Evolutionary conservation across 2,329 filamentous ascomycete genomes (phyloP), one percentile per base, ranked within the genome.

Genomic region (Arthrinium puccinioides): DNA sequence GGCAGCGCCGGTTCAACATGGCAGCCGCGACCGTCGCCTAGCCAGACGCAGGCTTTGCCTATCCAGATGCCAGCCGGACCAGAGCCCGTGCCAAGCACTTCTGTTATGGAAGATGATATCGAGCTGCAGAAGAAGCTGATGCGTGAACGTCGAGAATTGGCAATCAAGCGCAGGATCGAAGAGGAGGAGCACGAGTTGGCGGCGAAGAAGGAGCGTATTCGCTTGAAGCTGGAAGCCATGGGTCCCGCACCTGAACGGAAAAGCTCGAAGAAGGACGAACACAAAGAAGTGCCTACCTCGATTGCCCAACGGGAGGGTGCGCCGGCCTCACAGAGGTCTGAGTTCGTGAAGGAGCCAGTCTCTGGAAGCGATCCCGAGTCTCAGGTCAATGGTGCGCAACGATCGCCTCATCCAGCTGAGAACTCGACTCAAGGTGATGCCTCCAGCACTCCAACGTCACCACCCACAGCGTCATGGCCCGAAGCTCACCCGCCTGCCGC

Each of bases 181-280:
- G 74, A 87, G 55, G 80, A 83, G 49, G 79, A 74, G 15, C 73
- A 69, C n/a, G 81, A 85, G 50, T 82, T 87, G 52, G 81, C 78
- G n/a, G 84, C 76, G 14, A 75, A 71, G 41, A 73, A 76, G 49
- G 82, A 86, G 52, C 75, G 84, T 18, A 79, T 89, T 43, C 74
- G 79, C 32, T 72, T 82, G 53, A 87, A 86, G 57, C 62, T 89
- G 32, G 82, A 82, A 48, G 76, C 78, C 8, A 63, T 89, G 53
- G 83, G 81, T 0, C 77, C 80, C 13, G 66, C 74, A 3, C 76
- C 77, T 4, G 77, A 82, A 46, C 70, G 70, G 42, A 76, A 74
- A 53, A 73, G 69, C 35, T 61, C 65, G 5, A 78, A 76, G 53
- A 77, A 76, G 50, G 72, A 76, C 26, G 63, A 66, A 8, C 61